Percentiles rank a stretch among this genome's conserved stretches.
Evolutionary conservation across 495 filamentous ascomycete species (phyloP).

Genomic region (Tetracladium setigerum): DNA sequence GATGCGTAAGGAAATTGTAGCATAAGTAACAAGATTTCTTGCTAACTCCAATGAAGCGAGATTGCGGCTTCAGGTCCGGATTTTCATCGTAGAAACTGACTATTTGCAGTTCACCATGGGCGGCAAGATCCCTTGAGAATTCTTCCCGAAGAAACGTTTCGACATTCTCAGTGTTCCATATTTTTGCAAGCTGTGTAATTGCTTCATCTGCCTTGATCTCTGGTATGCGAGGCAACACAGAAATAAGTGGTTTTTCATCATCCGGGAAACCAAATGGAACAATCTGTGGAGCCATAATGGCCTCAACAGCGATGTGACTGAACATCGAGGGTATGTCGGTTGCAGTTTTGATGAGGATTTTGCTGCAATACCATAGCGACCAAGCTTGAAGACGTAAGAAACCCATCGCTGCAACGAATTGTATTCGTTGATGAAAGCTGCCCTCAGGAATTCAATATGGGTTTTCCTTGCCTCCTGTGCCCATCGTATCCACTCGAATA

Average conservation of each 20-base stretch:
- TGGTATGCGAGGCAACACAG: not conserved
- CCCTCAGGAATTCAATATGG: not conserved
- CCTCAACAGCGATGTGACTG: not conserved
- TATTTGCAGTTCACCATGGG: not conserved
- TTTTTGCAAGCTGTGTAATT: not conserved
- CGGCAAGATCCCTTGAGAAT: not conserved
- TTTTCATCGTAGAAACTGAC: not conserved
- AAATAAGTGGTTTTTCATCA: not conserved
- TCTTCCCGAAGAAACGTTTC: not conserved
- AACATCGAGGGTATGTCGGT: not conserved
- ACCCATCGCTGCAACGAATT: not conserved
- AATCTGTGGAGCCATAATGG: not conserved
- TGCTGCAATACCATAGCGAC: not conserved
- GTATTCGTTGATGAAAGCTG: not conserved
- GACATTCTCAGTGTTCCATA: not conserved
- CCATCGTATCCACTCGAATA: no score
- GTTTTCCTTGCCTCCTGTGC: not conserved
- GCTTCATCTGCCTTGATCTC: not conserved
- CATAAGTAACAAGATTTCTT: not conserved
- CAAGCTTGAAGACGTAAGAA: not conserved
- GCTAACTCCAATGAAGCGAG: not conserved
- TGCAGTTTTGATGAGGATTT: not conserved
- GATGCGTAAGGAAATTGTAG: not conserved
- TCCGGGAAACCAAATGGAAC: no score
- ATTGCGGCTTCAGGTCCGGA: not conserved